A percentile compares a stretch with the other conserved stretches of the same genome.
These are phyloP conservation scores for Paramarasmius palmivorus DNA, from an alignment of 1,284 basidiomycete genomes.

Conservation along the genomic window DNA sequence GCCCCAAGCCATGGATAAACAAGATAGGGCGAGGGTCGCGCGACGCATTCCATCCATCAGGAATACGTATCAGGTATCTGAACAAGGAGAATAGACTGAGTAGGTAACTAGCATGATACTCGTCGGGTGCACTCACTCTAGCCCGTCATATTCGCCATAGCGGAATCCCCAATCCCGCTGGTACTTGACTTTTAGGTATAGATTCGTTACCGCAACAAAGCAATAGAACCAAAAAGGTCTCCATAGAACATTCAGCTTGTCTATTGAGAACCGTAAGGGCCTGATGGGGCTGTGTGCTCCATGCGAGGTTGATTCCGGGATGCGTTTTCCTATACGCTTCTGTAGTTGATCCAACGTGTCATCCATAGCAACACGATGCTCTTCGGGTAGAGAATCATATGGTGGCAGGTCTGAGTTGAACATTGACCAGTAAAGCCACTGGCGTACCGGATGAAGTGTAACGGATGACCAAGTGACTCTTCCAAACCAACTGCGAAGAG, in stretches of 20 bases:
- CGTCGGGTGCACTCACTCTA: no score
- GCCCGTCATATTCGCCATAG: constrained; percentile 51
- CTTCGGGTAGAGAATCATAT: constrained; percentile 43
- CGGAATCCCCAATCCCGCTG: constrained; percentile 47
- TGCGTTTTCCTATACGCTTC: constrained; percentile 67
- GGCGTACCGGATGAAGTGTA: constrained; percentile 60
- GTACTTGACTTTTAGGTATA: constrained; percentile 45
- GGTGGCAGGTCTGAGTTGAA: constrained; percentile 67
- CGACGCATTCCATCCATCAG: constrained; percentile 59
- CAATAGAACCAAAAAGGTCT: constrained; percentile 78
- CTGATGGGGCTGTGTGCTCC: constrained; percentile 57
- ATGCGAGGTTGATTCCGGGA: constrained; percentile 41
- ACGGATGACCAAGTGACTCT: constrained; percentile 76
- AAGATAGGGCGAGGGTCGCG: constrained; percentile 70
- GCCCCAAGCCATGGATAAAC: constrained; percentile 86
- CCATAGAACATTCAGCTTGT: constrained; percentile 68
- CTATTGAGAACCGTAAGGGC: constrained; percentile 78
- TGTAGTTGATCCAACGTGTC: constrained; percentile 66
- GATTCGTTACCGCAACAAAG: constrained; percentile 58
- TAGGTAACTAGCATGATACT: constrained; percentile 22
- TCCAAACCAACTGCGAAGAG: constrained; percentile 56
- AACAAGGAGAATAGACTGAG: constrained; percentile 7
- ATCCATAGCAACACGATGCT: constrained; percentile 52
- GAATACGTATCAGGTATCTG: constrained; percentile 77
- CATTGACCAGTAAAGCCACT: constrained; percentile 87